A percentile compares a stretch with the other conserved stretches of the same genome.
phyloP scores from a whole-genome alignment of 164 flowering plant genomes.

The Magnolia sinica region DNA sequence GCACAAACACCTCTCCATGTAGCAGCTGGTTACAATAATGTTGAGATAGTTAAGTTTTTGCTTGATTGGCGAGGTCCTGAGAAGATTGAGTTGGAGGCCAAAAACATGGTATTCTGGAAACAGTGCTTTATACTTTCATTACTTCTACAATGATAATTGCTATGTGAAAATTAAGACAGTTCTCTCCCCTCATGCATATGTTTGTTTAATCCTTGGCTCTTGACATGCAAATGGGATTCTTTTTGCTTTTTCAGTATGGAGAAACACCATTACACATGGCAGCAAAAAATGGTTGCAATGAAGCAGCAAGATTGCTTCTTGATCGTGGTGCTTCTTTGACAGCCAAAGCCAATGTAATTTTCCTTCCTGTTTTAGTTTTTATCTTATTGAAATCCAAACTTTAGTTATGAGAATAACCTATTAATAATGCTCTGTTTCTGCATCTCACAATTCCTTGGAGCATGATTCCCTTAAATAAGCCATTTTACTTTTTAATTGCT shows the following conservation, averaged over 20 bases:
- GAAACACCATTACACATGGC: conserved; percentile 99
- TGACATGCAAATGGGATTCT: conserved; percentile 7
- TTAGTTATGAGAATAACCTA: neutral
- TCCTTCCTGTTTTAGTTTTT: neutral
- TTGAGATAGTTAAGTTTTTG: conserved; percentile 65
- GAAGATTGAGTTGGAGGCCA: conserved; percentile 81
- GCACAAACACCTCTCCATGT: conserved; percentile 94
- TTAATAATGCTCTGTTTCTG: neutral
- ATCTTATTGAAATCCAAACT: neutral
- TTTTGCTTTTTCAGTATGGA: conserved; percentile 63
- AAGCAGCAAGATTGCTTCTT: conserved; percentile 73
- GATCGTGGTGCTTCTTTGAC: conserved; percentile 77
- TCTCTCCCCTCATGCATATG: neutral
- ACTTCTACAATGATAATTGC: neutral
- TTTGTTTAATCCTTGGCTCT: conserved; percentile 3
- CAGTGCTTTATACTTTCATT: neutral
- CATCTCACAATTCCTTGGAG: neutral
- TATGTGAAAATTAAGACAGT: neutral
- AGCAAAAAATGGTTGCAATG: conserved; percentile 91
- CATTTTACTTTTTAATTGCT: neutral
- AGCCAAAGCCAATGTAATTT: conserved; percentile 84
- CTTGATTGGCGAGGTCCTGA: conserved; percentile 67
- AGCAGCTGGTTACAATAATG: conserved; percentile 72
- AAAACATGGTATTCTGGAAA: conserved; percentile 59
- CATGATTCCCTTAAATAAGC: neutral